Percentiles rank a stretch among this genome's conserved stretches.
Evolutionary conservation across 108 stramenopile species (phyloP).

Genomic region (Cyclotella cryptica): DNA sequence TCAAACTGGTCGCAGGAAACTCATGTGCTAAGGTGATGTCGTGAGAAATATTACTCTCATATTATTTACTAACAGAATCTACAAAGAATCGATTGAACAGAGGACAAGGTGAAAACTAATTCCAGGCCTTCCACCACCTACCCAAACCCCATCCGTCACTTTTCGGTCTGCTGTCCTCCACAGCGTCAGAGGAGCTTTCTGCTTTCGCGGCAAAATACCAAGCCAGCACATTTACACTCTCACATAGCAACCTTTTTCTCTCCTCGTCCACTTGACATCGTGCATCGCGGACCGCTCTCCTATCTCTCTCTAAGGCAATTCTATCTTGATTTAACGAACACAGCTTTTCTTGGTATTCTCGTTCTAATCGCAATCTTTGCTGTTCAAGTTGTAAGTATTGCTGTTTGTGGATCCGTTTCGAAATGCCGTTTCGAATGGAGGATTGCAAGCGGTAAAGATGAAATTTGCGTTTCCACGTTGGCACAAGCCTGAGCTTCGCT

Average conservation of each 20-base stretch:
- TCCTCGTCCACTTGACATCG: slow-evolving; percentile 30
- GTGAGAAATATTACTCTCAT: too few species aligned
- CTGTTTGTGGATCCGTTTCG: slow-evolving; percentile 6
- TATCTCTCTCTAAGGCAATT: slow-evolving; percentile 27
- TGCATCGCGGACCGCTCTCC: slow-evolving; percentile 19
- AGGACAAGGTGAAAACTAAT: neutral
- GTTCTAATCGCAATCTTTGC: slow-evolving; percentile 17
- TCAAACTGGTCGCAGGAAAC: too few species aligned
- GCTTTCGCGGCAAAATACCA: slow-evolving; percentile 29
- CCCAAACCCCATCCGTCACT: slow-evolving; percentile 19
- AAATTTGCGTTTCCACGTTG: slow-evolving; percentile 10
- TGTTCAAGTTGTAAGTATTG: slow-evolving; percentile 26
- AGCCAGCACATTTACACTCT: slow-evolving; percentile 41
- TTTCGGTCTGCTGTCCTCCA: neutral
- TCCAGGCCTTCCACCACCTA: slow-evolving; percentile 24
- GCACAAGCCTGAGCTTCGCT: neutral
- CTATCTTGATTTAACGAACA: slow-evolving; percentile 38
- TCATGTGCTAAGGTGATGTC: too few species aligned
- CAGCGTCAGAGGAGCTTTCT: neutral
- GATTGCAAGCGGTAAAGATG: slow-evolving; percentile 24
- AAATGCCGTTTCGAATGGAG: slow-evolving; percentile 3
- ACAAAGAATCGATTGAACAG: too few species aligned
- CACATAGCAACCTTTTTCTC: slow-evolving; percentile 30
- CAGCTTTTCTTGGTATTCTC: slow-evolving; percentile 43
- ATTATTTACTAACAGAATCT: too few species aligned